These are phyloP conservation scores for Fusarium sp. DNA, from an alignment of 2,329 filamentous ascomycete species.

Conservation along the genomic window DNA sequence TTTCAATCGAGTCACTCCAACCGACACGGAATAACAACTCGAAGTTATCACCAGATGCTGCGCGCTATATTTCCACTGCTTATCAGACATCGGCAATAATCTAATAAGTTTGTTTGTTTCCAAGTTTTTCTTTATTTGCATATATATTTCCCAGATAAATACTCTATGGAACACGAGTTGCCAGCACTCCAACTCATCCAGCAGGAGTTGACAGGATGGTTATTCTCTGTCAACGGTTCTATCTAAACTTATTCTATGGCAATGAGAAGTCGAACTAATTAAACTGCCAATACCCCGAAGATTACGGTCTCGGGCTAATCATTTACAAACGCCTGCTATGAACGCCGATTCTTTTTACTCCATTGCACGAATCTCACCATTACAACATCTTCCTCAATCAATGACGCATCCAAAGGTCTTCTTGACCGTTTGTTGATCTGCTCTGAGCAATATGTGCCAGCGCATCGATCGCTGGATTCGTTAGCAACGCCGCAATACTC, in stretches of 20 bases:
- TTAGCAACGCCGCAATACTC: conserved; percentile 14
- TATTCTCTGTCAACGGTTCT: background rate
- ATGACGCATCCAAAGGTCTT: background rate
- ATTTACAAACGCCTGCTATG: background rate
- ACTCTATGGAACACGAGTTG: background rate
- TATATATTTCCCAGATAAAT: background rate
- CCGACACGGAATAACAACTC: background rate
- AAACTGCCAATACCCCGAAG: background rate
- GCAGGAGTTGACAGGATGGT: background rate
- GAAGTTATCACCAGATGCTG: background rate
- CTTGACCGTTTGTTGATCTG: background rate
- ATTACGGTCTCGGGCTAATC: background rate
- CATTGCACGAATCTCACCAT: background rate
- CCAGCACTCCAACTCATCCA: background rate
- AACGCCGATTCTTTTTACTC: background rate
- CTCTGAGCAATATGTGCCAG: conserved; percentile 36
- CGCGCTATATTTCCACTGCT: no score
- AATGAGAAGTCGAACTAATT: background rate
- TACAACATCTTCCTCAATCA: background rate
- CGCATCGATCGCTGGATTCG: conserved; percentile 33
- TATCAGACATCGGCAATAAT: background rate
- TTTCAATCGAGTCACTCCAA: background rate
- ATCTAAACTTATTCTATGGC: background rate
- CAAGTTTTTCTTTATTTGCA: background rate
- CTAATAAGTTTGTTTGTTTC: background rate